Conservation (phyloP, 2,329 filamentous ascomycete genomes). For the Hyphodiscus sp. region DNA sequence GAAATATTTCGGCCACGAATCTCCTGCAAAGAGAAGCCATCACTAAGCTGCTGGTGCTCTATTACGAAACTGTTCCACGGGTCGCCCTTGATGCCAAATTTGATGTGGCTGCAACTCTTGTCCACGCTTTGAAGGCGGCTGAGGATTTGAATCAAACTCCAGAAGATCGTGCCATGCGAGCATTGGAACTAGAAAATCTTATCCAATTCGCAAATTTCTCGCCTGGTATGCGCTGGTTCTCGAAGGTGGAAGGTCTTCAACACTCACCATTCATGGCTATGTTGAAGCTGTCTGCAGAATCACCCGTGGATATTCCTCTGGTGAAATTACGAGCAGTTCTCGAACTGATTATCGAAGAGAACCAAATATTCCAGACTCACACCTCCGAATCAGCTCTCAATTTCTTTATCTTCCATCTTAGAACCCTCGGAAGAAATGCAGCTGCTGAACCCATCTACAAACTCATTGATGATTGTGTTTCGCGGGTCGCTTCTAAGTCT, state of each 20-base stretch:
- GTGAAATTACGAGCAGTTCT: slow-evolving; percentile 50
- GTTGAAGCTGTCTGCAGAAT: slow-evolving; percentile 50
- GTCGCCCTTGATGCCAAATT: slow-evolving; percentile 78
- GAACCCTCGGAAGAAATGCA: slow-evolving; percentile 23
- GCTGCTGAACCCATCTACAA: slow-evolving; percentile 47
- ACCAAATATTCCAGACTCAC: slow-evolving; percentile 54
- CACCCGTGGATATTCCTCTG: slow-evolving; percentile 41
- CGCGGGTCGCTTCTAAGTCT: slow-evolving; percentile 66
- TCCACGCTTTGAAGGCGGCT: slow-evolving; percentile 57
- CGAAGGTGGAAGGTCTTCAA: slow-evolving; percentile 58
- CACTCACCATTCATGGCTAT: slow-evolving; percentile 68
- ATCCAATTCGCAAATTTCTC: slow-evolving; percentile 75
- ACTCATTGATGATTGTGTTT: slow-evolving; percentile 79
- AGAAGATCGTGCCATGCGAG: slow-evolving; percentile 48
- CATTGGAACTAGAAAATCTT: slow-evolving; percentile 75
- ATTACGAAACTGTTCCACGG: slow-evolving; percentile 76
- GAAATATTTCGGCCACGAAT: slow-evolving; percentile 60
- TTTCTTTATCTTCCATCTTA: slow-evolving; percentile 37
- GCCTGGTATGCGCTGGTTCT: slow-evolving; percentile 85
- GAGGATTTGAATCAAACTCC: slow-evolving; percentile 39
- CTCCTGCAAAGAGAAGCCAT: slow-evolving; percentile 70
- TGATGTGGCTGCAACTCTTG: slow-evolving; percentile 74
- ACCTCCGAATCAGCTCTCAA: slow-evolving; percentile 38
- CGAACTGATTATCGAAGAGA: slow-evolving; percentile 54
- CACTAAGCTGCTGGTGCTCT: slow-evolving; percentile 74